Conservation (phyloP, 163 green algal genomes). For the Volvox carteri region DNA sequence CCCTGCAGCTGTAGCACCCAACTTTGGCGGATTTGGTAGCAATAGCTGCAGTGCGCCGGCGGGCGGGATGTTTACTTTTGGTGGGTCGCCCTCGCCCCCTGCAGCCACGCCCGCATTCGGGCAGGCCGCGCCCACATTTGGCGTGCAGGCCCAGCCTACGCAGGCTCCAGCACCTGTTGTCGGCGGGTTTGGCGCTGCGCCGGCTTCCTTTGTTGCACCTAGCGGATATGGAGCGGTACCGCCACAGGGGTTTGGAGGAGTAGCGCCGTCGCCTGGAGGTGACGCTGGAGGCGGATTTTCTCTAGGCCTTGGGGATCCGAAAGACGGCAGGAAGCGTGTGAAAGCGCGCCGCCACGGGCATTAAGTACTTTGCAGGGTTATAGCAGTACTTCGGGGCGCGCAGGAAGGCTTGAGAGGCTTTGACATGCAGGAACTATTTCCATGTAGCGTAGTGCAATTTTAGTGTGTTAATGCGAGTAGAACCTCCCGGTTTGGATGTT, state of each 20-base stretch:
- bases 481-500: too few relatives aligned
- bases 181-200: not conserved
- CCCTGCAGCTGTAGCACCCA: not conserved
- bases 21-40: slow-evolving; percentile 24
- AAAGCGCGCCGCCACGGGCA: slow-evolving; percentile 47
- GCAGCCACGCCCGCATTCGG: not conserved
- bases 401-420: not conserved
- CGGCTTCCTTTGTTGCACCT: not conserved
- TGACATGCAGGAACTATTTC: too few relatives aligned
- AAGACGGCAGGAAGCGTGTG: slow-evolving; percentile 42
- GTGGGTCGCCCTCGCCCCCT: not conserved
- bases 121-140: not conserved
- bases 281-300: slow-evolving; percentile 30
- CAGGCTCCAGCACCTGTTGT: not conserved
- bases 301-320: slow-evolving; percentile 1
- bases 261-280: not conserved
- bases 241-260: not conserved
- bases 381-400: not conserved
- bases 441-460: too few relatives aligned
- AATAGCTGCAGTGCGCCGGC: not conserved
- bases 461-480: too few relatives aligned
- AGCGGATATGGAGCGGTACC: not conserved
- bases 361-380: not conserved
- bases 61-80: slow-evolving; percentile 38
- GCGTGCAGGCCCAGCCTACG: not conserved